Conservation (phyloP, 495 filamentous ascomycete species). For the Achaetomiella virescens region DNA sequence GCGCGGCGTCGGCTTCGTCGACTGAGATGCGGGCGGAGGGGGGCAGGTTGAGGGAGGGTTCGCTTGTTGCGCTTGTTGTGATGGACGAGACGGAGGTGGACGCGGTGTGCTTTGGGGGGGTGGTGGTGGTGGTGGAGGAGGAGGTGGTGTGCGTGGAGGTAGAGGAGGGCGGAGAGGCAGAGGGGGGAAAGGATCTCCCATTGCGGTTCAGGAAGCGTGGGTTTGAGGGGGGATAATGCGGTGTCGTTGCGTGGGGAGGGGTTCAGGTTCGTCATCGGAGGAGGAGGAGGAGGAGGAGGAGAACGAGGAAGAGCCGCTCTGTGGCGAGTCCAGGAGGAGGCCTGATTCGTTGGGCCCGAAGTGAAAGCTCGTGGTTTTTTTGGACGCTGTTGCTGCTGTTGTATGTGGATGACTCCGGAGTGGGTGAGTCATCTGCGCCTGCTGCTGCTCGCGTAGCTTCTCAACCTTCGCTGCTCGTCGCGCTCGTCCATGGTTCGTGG, state of each 20-base stretch:
- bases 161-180: conserved; percentile 3
- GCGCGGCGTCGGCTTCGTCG: conserved; percentile 32
- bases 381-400: background rate
- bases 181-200: conserved; percentile 46
- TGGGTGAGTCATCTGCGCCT: background rate
- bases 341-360: conserved; percentile 41
- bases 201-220: conserved; percentile 38
- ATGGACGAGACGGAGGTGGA: conserved; percentile 21
- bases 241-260: background rate
- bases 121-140: conserved; percentile 20
- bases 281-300: background rate
- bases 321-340: conserved; percentile 44
- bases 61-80: conserved; percentile 3
- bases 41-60: background rate
- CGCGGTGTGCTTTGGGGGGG: conserved; percentile 7
- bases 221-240: conserved; percentile 15
- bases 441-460: conserved; percentile 25
- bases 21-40: conserved; percentile 10
- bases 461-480: conserved; percentile 22
- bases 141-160: conserved; percentile 24
- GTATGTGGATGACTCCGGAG: background rate
- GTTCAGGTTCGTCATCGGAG: conserved; percentile 19
- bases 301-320: conserved; percentile 17
- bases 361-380: conserved; percentile 14
- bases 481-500: conserved; percentile 28